Conservation (phyloP, 148 eudicot genomes). For the Camellia lanceoleosa region DNA sequence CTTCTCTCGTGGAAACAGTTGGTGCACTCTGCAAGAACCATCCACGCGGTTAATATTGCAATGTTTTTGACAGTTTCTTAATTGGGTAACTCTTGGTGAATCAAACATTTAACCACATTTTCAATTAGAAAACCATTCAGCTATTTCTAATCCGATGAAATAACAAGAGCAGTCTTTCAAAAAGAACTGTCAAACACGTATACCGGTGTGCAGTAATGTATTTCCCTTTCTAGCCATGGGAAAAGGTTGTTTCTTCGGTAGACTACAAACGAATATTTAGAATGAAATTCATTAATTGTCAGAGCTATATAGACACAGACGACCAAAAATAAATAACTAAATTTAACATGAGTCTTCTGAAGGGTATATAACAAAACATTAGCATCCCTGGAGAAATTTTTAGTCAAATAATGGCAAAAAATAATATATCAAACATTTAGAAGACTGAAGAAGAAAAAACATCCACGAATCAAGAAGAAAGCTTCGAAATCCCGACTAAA, state of each 20-base stretch:
- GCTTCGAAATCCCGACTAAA: too few relatives aligned
- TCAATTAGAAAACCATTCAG: neutral
- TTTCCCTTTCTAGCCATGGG: neutral
- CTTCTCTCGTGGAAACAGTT: neutral
- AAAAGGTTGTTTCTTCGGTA: neutral
- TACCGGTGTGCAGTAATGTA: neutral
- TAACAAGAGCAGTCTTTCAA: neutral
- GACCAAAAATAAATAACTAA: neutral
- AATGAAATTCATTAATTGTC: neutral
- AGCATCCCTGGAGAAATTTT: neutral
- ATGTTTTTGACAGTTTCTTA: neutral
- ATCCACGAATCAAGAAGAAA: slow-evolving; percentile 1
- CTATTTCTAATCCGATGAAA: neutral
- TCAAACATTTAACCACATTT: neutral
- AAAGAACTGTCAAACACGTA: neutral
- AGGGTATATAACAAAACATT: neutral
- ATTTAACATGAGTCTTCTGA: neutral
- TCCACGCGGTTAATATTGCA: neutral
- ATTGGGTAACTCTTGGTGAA: neutral
- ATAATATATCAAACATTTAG: neutral
- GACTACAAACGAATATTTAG: neutral
- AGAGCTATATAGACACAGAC: neutral
- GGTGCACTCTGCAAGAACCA: slow-evolving; percentile 1
- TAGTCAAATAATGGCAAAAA: neutral
- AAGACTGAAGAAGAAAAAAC: neutral